Base-by-base conservation (phyloP, 106 monocot species). In the Alisma plantagoaquatica region DNA sequence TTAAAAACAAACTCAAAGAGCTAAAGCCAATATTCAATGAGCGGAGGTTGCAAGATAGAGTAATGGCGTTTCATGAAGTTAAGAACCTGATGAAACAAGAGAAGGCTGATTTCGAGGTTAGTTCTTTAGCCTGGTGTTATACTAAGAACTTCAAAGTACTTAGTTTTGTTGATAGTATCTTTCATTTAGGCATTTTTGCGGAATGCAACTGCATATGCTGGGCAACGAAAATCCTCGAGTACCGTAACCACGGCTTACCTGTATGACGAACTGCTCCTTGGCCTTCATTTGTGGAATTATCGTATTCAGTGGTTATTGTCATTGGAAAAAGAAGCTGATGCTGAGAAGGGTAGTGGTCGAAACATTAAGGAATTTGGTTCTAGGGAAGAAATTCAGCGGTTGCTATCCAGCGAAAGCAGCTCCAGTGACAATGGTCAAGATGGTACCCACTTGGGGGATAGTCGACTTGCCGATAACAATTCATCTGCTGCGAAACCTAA, bases 221-320 rank as follows among this genome's bases (percentile, higher is more conserved):
- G 48, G 28, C 66, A 38, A 7, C 9, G 46, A 56, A 31, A 27
- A 2, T 28, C 66, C 44, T n/a, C n/a, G n/a, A 71, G 84, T 32
- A 47, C 64, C 65, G 59, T 81, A 51, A 57, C 59, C 49, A 50
- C 80, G 29, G 69, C 70, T 55, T 86, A 75, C 78, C 49, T 82
- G 29, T 71, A 68, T 10, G 69, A 79, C 69, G 82, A 89, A 60
- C 86, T 90, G 50, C 74, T 76, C 57, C 76, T 99, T 54, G 54
- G 63, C 72, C 70, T 79, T 26, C 82, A 86, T 60, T 52, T 90
- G 47, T 99, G 98, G 98, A 90, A 99, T 43, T 57, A 33, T 26
- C 89, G 98, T 19, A 62, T 99, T 26, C 31, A 67, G 62, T 75
- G 54, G 20, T 69, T 90, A 64, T 19, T 65, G 16, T 27, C 26